Conservation (phyloP, 140 eudicot genomes). For the Senecio squalidus region DNA sequence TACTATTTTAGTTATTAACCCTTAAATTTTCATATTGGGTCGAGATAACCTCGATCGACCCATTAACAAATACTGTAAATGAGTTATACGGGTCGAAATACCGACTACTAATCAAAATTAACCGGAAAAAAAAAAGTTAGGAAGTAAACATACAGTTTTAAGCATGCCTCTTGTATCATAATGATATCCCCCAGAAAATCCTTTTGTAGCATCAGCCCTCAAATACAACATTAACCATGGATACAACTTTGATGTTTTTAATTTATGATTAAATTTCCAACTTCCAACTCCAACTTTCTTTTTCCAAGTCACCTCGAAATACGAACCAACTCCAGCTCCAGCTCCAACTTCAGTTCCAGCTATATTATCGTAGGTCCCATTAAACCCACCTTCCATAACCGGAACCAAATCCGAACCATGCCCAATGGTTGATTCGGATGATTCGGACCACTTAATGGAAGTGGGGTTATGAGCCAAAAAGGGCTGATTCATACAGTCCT, state of each 20-base stretch:
- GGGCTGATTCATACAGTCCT: constrained; percentile 88
- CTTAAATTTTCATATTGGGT: too few relatives aligned
- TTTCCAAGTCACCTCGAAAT: constrained; percentile 71
- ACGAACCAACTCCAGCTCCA: constrained; percentile 26
- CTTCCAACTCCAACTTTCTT: constrained; percentile 55
- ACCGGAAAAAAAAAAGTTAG: neutral
- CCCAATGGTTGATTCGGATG: neutral
- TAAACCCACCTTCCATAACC: constrained; percentile 53
- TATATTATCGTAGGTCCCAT: constrained; percentile 61
- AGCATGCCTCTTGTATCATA: constrained; percentile 90
- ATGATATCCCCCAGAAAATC: constrained; percentile 83
- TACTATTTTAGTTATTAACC: too few relatives aligned
- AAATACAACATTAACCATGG: constrained; percentile 93
- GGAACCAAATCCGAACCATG: constrained; percentile 18
- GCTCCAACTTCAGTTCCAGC: too few relatives aligned
- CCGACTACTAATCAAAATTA: too few relatives aligned
- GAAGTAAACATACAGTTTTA: constrained; percentile 42
- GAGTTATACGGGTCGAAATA: too few relatives aligned
- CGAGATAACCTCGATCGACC: too few relatives aligned
- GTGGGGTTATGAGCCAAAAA: constrained; percentile 44
- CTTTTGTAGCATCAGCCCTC: constrained; percentile 90
- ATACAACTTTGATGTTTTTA: constrained; percentile 50
- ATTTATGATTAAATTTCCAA: constrained; percentile 66
- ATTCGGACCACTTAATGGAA: neutral
- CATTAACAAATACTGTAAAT: too few relatives aligned